Conservation (phyloP, 2,329 filamentous ascomycete genomes). For the Talaromyces sp. region DNA sequence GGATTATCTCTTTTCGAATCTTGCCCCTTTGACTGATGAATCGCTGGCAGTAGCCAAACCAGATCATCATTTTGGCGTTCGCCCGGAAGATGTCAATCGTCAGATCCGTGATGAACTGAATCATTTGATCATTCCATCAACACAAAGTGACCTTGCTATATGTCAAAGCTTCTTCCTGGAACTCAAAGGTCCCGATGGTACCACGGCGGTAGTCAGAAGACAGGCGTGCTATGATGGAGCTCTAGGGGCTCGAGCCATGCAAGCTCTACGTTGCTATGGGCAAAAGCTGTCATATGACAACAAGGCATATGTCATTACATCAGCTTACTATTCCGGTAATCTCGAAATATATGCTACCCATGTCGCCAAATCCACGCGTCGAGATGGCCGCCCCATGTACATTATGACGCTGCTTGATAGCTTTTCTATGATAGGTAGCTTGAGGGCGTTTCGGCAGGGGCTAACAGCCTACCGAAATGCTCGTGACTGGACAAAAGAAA, state of each 20-base stretch:
- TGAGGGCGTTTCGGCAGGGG: too few species aligned
- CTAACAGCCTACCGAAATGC: background rate
- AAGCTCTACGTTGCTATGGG: background rate
- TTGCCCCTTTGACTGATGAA: conserved; percentile 36
- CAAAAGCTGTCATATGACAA: background rate
- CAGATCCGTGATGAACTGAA: background rate
- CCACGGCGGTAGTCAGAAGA: background rate
- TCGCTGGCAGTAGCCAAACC: conserved; percentile 27
- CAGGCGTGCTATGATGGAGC: background rate
- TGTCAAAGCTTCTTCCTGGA: background rate
- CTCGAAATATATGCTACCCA: background rate
- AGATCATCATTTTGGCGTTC: conserved; percentile 32
- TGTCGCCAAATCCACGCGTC: background rate
- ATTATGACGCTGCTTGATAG: background rate
- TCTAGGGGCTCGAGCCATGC: background rate
- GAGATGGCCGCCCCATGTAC: background rate
- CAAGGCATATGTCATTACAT: background rate
- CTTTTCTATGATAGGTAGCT: too few species aligned
- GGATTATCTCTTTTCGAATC: conserved; percentile 31
- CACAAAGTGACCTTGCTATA: too few species aligned
- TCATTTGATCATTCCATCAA: background rate
- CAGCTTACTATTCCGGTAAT: background rate
- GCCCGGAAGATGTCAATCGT: conserved; percentile 1
- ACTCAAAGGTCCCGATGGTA: background rate
- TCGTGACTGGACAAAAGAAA: background rate